Base-by-base conservation (phyloP, 352 stramenopile genomes). In the Elongisporangium undulatum region DNA sequence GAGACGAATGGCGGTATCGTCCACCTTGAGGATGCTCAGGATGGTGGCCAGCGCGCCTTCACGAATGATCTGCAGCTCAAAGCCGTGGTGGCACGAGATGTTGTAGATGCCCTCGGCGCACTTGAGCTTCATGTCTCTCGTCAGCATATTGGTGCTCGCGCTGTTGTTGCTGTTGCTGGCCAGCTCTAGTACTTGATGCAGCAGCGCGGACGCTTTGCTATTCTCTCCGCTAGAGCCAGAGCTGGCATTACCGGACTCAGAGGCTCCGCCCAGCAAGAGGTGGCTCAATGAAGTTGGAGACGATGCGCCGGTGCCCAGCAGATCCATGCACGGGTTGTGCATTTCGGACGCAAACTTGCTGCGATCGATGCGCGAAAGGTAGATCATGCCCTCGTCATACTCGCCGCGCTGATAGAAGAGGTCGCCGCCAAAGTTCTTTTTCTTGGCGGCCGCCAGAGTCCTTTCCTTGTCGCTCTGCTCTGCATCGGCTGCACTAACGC, bases 301-400 rank as follows among this genome's bases (percentile, higher is more conserved):
- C 0, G 73, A 71, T 3, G 77, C 69, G 0, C 64, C 68, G 10
- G 78, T 76, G 17, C 68, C 80, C 4, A 85, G 57, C 12, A 91
- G 58, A 19, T 82, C 79, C n/a, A 74, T 66, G 21, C 79, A 78
- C 4, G 79, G 79, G 53, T 91, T 79, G 53, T 75, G 68, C 26
- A 64, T 68, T 55, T 91, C 81, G 22, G 66, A 79, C 34, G 66
- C 68, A 55, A 91, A 91, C 22, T 79, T 79, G 39, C 69, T 77
- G 62, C 74, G 81, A 65, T 92, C 79, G 57, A 95, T 89, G 38
- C 85, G 82, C 26, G 84, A 93, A 17, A 95, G 64, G 55, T 95
- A 95, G 59, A 95, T 92, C 53, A 93, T 74, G 15, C 85, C 85
- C 72, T 95, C 84, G 59, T 93, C 77, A 61, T 93, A 95, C 48